A percentile compares a stretch with the other conserved stretches of the same genome.
Conservation (phyloP, 495 filamentous ascomycete species). For the Ramalina intermedia region DNA sequence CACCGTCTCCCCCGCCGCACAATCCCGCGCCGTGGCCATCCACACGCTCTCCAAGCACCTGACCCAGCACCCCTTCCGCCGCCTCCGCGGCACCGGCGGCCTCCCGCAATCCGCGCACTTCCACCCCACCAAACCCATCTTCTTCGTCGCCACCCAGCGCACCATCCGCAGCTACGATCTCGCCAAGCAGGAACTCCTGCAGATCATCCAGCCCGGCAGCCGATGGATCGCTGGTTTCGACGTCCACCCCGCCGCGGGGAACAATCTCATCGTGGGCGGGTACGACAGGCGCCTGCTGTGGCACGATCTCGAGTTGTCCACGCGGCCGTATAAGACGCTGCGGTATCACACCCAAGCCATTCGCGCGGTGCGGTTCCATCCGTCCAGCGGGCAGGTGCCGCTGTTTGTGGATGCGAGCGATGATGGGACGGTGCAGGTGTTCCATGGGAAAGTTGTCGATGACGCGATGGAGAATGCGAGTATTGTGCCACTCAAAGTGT, state of each 20-base stretch:
- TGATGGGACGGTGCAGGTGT: constrained; percentile 86
- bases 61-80: constrained; percentile 85
- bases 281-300: constrained; percentile 90
- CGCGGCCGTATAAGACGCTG: constrained; percentile 85
- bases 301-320: constrained; percentile 91
- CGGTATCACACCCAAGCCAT: constrained; percentile 88
- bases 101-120: constrained; percentile 82
- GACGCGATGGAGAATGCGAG: constrained; percentile 91
- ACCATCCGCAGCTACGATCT: constrained; percentile 87
- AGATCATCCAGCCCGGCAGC: constrained; percentile 81
- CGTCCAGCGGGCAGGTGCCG: constrained; percentile 49
- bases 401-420: constrained; percentile 89
- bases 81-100: constrained; percentile 40
- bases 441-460: constrained; percentile 87
- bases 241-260: constrained; percentile 70
- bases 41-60: constrained; percentile 90
- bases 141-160: constrained; percentile 91
- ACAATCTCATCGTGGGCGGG: constrained; percentile 84
- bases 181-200: constrained; percentile 71
- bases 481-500: constrained; percentile 89
- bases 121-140: constrained; percentile 81
- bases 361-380: constrained; percentile 72
- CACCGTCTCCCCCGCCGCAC: constrained; percentile 68
- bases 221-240: constrained; percentile 91
- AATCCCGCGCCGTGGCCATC: constrained; percentile 78